Evolutionary conservation across 306 rosid species (phyloP).

Genomic region (Cercis canadensis): DNA sequence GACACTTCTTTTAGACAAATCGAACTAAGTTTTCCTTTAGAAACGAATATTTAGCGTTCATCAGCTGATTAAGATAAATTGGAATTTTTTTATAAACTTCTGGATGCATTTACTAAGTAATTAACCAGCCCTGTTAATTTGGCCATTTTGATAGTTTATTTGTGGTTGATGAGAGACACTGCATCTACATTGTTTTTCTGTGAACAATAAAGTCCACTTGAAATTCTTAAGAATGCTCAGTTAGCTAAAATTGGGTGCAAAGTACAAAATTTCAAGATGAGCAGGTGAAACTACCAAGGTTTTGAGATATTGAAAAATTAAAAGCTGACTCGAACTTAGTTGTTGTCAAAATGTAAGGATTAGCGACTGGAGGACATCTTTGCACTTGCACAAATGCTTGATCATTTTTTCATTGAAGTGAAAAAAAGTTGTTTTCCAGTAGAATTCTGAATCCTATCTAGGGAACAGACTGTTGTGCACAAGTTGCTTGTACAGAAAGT

Average conservation of each 20-base stretch:
- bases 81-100: background rate
- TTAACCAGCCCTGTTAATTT: background rate
- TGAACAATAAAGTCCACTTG: background rate
- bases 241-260: background rate
- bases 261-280: background rate
- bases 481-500: background rate
- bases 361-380: background rate
- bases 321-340: background rate
- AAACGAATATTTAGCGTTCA: no score
- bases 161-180: background rate
- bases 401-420: background rate
- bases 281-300: background rate
- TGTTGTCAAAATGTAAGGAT: background rate
- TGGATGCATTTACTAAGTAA: background rate
- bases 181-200: background rate
- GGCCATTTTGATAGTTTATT: background rate
- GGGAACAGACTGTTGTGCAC: background rate
- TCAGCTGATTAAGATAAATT: background rate
- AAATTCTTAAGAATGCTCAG: background rate
- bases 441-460: background rate
- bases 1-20: background rate
- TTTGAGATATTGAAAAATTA: background rate
- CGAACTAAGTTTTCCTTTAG: background rate
- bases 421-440: background rate
- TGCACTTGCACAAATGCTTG: background rate